Conservation (phyloP, 345 rosid genomes). For the Eucalyptus leucophloia region DNA sequence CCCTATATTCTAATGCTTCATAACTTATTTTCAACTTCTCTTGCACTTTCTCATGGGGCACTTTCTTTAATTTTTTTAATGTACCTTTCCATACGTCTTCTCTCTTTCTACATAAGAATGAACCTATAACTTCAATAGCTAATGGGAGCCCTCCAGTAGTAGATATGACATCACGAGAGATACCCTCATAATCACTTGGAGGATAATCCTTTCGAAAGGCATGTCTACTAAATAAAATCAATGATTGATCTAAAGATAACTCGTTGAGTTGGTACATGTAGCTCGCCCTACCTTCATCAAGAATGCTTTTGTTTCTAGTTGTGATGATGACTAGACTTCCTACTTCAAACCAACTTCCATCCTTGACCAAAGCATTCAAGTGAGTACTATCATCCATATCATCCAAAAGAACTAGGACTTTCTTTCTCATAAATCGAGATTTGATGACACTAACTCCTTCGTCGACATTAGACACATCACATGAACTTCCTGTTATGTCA, state of each 20-base stretch:
- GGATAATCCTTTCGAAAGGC: too few relatives aligned
- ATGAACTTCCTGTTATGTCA: accelerated
- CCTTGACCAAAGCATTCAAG: not conserved
- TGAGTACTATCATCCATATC: not conserved
- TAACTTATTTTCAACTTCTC: too few relatives aligned
- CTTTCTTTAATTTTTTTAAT: too few relatives aligned
- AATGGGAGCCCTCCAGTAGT: too few relatives aligned
- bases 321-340: not conserved
- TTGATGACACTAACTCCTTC: accelerated
- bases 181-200: accelerated
- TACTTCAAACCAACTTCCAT: accelerated
- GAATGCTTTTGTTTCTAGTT: not conserved
- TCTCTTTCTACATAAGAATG: too few relatives aligned
- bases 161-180: too few relatives aligned
- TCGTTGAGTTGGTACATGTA: not conserved
- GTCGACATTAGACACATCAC: not conserved
- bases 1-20: accelerated
- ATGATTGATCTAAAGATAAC: too few relatives aligned
- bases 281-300: accelerated
- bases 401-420: accelerated
- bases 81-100: too few relatives aligned
- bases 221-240: too few relatives aligned
- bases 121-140: too few relatives aligned
- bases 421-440: not conserved
- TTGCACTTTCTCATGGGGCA: too few relatives aligned